Percentiles rank a stretch among this genome's conserved stretches.
These are phyloP conservation scores for Lecanosticta acicola DNA, from an alignment of 2,329 filamentous ascomycete genomes.

Conservation along the genomic window DNA sequence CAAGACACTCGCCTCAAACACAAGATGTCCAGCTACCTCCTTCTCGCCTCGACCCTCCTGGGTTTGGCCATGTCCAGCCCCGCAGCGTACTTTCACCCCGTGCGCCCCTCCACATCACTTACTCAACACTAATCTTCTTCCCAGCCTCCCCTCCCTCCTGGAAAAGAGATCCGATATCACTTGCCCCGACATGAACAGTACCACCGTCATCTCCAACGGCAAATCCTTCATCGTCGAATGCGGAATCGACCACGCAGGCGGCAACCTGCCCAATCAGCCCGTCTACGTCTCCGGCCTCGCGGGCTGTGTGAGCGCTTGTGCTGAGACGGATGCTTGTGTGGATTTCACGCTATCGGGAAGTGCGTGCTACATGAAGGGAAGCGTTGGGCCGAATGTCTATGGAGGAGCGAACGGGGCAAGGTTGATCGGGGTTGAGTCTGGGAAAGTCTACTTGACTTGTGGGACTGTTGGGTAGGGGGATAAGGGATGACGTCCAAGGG, in stretches of 20 bases:
- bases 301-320: slow-evolving; percentile 22
- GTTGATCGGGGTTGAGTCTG: not conserved
- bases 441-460: not conserved
- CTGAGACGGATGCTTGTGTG: slow-evolving; percentile 16
- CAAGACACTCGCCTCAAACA: too few relatives aligned
- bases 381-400: not conserved
- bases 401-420: not conserved
- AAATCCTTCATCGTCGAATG: slow-evolving; percentile 25
- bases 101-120: too few relatives aligned
- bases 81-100: too few relatives aligned
- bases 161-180: not conserved
- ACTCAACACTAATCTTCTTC: not conserved
- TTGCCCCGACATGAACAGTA: not conserved
- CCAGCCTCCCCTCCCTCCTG: not conserved
- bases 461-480: not conserved
- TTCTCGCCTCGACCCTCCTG: too few relatives aligned
- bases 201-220: not conserved
- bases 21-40: too few relatives aligned
- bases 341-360: slow-evolving; percentile 22
- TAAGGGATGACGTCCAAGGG: too few relatives aligned
- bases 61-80: too few relatives aligned
- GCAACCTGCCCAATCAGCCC: slow-evolving; percentile 20
- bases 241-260: slow-evolving; percentile 27
- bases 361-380: slow-evolving; percentile 10
- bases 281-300: slow-evolving; percentile 15